These are phyloP conservation scores for Russula compacta DNA, from an alignment of 768 basidiomycete species.

Conservation along the genomic window DNA sequence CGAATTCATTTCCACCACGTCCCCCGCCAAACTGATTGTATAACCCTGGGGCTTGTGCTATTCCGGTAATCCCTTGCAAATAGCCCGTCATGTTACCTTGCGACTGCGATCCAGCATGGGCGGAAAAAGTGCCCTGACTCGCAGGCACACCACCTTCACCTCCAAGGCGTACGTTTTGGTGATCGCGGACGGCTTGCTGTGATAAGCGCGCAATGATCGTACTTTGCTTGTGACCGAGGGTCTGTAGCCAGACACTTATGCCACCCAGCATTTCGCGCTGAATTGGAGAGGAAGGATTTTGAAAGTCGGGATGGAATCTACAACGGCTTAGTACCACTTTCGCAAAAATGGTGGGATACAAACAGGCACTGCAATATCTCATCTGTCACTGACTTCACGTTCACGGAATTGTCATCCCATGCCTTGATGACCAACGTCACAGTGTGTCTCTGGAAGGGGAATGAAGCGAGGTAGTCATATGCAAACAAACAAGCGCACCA, in stretches of 20 bases:
- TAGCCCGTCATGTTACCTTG: constrained; percentile 43
- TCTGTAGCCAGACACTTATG: constrained; percentile 53
- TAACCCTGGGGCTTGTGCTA: constrained; percentile 33
- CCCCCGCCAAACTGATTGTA: constrained; percentile 28
- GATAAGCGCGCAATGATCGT: constrained; percentile 47
- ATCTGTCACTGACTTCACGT: constrained; percentile 48
- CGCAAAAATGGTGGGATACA: constrained; percentile 19
- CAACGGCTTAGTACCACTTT: not conserved
- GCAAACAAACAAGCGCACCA: constrained; percentile 34
- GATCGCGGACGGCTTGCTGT: constrained; percentile 60
- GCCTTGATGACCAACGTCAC: constrained; percentile 65
- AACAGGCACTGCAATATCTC: constrained; percentile 62
- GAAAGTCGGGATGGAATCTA: constrained; percentile 83
- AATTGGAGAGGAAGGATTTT: constrained; percentile 49
- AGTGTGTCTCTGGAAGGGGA: constrained; percentile 40
- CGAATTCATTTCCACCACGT: not conserved
- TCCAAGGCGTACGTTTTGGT: constrained; percentile 55
- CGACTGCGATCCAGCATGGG: constrained; percentile 38
- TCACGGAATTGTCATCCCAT: constrained; percentile 65
- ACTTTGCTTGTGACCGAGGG: constrained; percentile 39
- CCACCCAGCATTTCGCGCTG: constrained; percentile 71
- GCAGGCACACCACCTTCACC: constrained; percentile 43
- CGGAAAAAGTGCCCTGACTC: constrained; percentile 41
- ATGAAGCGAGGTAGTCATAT: not conserved
- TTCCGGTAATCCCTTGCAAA: constrained; percentile 38